phyloP scores from a whole-genome alignment of 192 early-diverging fungal species.

The Coemansia sp. region DNA sequence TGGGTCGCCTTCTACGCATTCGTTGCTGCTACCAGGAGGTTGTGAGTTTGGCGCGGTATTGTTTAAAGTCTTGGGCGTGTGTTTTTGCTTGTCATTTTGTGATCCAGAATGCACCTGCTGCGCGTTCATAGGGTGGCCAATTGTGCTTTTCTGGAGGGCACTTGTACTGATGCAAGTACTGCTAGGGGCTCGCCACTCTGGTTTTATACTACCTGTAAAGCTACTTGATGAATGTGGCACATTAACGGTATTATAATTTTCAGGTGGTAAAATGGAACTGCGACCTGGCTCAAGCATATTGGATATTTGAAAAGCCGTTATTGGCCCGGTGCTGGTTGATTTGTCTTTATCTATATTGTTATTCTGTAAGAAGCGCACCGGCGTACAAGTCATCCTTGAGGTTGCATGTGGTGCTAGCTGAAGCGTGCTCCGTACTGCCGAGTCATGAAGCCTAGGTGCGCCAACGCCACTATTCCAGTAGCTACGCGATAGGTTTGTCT shows the following conservation, averaged over 20 bases:
- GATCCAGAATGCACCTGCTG: neutral
- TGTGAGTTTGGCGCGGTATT: neutral
- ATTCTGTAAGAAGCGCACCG: neutral
- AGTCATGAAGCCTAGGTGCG: constrained; percentile 2
- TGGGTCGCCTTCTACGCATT: constrained; percentile 11
- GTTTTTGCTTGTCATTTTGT: neutral
- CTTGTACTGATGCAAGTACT: neutral
- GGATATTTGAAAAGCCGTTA: neutral
- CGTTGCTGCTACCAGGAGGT: neutral
- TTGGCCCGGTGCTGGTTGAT: neutral
- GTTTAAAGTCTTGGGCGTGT: neutral
- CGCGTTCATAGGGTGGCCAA: neutral
- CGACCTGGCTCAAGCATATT: neutral
- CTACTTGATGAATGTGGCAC: neutral
- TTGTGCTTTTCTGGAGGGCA: neutral
- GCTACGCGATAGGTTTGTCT: neutral
- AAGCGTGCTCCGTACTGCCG: constrained; percentile 30
- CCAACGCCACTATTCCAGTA: neutral
- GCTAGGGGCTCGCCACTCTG: neutral
- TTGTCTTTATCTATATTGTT: neutral
- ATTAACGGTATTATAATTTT: neutral
- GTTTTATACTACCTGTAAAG: neutral
- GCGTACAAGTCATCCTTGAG: neutral
- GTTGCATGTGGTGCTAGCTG: neutral
- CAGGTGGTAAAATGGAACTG: neutral